Base-by-base conservation (phyloP, 768 basidiomycete species). In the Boletus barrowsii region DNA sequence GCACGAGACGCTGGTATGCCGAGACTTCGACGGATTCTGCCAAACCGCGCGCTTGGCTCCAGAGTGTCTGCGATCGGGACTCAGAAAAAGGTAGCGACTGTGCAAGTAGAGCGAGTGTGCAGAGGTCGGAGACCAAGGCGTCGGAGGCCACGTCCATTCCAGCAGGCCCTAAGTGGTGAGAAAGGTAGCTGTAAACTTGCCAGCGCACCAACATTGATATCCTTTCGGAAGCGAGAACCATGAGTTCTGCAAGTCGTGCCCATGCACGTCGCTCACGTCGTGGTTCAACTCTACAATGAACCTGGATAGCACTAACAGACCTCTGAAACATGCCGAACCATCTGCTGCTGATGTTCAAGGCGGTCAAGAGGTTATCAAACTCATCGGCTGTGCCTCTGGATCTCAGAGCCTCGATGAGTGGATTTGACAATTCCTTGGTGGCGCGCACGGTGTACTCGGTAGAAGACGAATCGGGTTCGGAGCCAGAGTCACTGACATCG, bases 101-200 rank as follows among this genome's bases (percentile, higher is more conserved):
- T 13, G 83, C 65, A 41, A 83, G 74, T 18, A 89, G 71, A 0
- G 87, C 80, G 26, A 86, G 75, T 0, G 86, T 86, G 5, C 76
- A 75, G 20, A 84, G 69, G 49, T 86, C 80, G 15, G 73, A 71
- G 4, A 81, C 69, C 3, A 76, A 70, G 0, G 74, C 68, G 26
- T 71, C 66, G 47, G 73, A 73, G 10, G 42, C 54, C 29, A 6
- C 22, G 35, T 57, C 52, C 35, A n/a, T 42, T 18, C 42, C 40
- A 24, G 39, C 17, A 15, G 58, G 35, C 2, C 56, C 46, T 5
- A 51, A 20, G 11, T 32, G 29, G 37, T 72, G 72, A 4, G 77
- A 74, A 58, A 85, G 75, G 54, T 76, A 70, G 59, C 79, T 75
- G 72, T 82, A 88, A 9, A 82, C 80, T 58, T 82, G 81, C 35